These are phyloP conservation scores for Huiozyma naganishii DNA, from an alignment of 805 yeast species.

Conservation along the genomic window DNA sequence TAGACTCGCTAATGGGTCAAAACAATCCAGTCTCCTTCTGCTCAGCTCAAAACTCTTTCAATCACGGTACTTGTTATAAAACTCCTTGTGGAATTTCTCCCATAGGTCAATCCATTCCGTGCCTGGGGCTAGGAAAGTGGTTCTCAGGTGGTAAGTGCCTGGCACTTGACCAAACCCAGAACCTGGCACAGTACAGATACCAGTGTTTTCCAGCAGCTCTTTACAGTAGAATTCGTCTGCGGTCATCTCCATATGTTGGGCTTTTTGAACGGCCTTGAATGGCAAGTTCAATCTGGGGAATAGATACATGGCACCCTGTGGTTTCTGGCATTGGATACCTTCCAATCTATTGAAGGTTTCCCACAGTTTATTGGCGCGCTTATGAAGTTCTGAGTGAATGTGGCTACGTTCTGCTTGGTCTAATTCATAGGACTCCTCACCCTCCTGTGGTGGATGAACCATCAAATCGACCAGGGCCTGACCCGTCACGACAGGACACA, in stretches of 20 bases:
- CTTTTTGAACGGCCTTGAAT: conserved; percentile 49
- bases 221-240: conserved; percentile 89
- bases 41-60: not conserved
- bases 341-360: conserved; percentile 67
- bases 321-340: conserved; percentile 76
- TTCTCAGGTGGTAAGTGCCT: conserved; percentile 86
- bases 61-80: conserved; percentile 46
- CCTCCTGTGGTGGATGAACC: conserved; percentile 80
- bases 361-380: conserved; percentile 55
- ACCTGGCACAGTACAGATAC: conserved; percentile 97
- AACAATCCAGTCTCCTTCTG: too few relatives aligned
- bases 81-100: conserved; percentile 66
- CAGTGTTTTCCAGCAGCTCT: conserved; percentile 73
- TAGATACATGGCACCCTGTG: conserved; percentile 96
- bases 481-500: conserved; percentile 92
- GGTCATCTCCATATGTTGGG: conserved; percentile 42
- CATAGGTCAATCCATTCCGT: conserved; percentile 75
- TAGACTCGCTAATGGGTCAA: too few relatives aligned
- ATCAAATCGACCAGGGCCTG: conserved; percentile 88
- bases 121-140: conserved; percentile 95
- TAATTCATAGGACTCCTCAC: conserved; percentile 61
- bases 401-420: conserved; percentile 52
- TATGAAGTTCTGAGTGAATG: conserved; percentile 51
- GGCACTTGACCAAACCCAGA: conserved; percentile 90
- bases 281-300: conserved; percentile 73